These are phyloP conservation scores for Picocystis sp. DNA, from an alignment of 163 green algal species.

Conservation along the genomic window DNA sequence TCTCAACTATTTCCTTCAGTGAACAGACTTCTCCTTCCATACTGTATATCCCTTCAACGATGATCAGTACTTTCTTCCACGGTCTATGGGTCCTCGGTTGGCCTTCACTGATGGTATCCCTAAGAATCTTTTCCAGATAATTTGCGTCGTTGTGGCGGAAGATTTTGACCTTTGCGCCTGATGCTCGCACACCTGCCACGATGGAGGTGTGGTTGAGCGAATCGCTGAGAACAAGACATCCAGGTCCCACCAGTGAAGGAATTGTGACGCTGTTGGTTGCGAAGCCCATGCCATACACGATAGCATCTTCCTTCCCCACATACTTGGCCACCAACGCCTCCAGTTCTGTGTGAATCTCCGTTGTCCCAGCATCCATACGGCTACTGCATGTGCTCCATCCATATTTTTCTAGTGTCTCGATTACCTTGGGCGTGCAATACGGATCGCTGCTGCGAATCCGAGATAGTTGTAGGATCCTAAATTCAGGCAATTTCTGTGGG, in stretches of 20 bases:
- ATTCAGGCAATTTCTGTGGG: constrained; percentile 65
- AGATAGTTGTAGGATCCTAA: constrained; percentile 98
- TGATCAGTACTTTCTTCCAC: constrained; percentile 93
- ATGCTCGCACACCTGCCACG: constrained; percentile 62
- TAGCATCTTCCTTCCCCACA: constrained; percentile 65
- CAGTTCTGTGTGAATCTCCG: constrained; percentile 51
- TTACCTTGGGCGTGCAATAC: constrained; percentile 82
- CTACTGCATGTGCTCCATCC: constrained; percentile 41
- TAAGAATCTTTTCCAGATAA: constrained; percentile 77
- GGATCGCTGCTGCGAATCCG: constrained; percentile 81
- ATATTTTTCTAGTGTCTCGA: constrained; percentile 39
- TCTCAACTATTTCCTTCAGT: constrained; percentile 49
- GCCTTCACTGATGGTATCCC: constrained; percentile 61
- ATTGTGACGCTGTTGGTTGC: constrained; percentile 87
- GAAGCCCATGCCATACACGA: constrained; percentile 97
- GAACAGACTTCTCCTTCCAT: constrained; percentile 90
- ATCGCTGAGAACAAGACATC: constrained; percentile 78
- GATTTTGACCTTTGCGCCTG: constrained; percentile 63
- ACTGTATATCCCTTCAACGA: constrained; percentile 94
- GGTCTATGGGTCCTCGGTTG: constrained; percentile 74
- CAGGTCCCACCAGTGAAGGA: constrained; percentile 60
- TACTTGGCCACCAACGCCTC: constrained; percentile 69
- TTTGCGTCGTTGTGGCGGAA: constrained; percentile 72
- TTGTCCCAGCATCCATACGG: constrained; percentile 40
- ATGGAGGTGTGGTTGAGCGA: constrained; percentile 93